Conservation (phyloP, 768 basidiomycete genomes). For the Suillus cothurnatus region DNA sequence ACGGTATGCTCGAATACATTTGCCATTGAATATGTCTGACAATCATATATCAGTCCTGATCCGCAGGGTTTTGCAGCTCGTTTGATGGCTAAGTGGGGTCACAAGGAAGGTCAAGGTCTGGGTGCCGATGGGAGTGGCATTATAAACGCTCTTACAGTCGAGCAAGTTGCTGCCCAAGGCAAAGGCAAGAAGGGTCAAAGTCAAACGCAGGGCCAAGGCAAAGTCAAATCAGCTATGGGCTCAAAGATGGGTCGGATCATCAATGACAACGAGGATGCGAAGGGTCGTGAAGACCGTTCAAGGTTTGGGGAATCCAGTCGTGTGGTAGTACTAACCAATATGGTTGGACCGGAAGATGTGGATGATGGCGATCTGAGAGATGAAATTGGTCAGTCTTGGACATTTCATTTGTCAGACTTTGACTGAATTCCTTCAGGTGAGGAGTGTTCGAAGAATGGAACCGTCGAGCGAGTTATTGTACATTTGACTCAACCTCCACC, state of each 20-base stretch:
- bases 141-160: conserved; percentile 84
- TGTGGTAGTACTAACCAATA: conserved; percentile 88
- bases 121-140: conserved; percentile 86
- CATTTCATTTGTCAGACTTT: neutral
- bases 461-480: conserved; percentile 87
- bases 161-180: conserved; percentile 51
- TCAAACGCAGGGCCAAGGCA: conserved; percentile 35
- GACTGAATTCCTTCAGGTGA: conserved; percentile 54
- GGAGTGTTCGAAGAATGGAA: conserved; percentile 89
- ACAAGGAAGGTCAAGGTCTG: conserved; percentile 91
- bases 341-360: conserved; percentile 83
- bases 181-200: conserved; percentile 42
- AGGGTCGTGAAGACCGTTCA: conserved; percentile 72
- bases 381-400: conserved; percentile 72
- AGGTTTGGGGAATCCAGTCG: conserved; percentile 88
- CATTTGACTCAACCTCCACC: conserved; percentile 76
- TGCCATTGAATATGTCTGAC: neutral
- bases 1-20: neutral
- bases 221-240: conserved; percentile 43
- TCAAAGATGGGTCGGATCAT: conserved; percentile 87
- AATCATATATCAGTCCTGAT: conserved; percentile 46
- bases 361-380: conserved; percentile 83
- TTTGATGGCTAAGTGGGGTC: conserved; percentile 96
- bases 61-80: conserved; percentile 80
- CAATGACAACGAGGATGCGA: conserved; percentile 86